These are phyloP conservation scores for Salvia rosmarinus DNA, from an alignment of 257 asterid genomes.

Conservation along the genomic window DNA sequence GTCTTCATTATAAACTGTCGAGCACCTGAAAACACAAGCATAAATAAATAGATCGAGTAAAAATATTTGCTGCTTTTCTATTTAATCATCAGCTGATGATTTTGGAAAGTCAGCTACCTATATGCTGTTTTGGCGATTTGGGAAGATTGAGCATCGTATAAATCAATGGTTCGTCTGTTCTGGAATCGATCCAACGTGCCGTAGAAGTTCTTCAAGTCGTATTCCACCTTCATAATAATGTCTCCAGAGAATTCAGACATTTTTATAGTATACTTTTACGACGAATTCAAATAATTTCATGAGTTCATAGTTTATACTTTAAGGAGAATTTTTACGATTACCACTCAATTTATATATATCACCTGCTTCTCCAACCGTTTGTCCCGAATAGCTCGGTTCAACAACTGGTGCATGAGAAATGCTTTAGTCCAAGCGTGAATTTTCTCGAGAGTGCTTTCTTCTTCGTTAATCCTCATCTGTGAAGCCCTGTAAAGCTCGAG, in stretches of 20 bases:
- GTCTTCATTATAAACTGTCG: constrained; percentile 32
- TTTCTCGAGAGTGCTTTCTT: constrained; percentile 31
- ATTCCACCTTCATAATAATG: constrained; percentile 29
- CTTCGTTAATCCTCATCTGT: constrained; percentile 18
- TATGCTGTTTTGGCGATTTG: constrained; percentile 35
- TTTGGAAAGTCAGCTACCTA: constrained; percentile 18
- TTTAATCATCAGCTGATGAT: neutral
- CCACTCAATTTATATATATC: neutral
- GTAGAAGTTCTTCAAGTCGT: constrained; percentile 37
- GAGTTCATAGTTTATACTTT: no score
- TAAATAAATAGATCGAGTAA: neutral
- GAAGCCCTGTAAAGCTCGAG: constrained; percentile 38
- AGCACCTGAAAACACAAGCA: constrained; percentile 20
- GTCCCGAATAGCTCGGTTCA: constrained; percentile 10
- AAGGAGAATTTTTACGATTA: no score
- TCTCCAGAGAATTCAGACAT: no score
- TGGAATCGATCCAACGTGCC: constrained; percentile 28
- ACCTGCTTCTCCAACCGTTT: constrained; percentile 37
- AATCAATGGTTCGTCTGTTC: constrained; percentile 28
- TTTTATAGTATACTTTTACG: no score
- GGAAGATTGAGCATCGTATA: constrained; percentile 15
- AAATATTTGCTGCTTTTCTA: neutral
- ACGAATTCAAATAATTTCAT: no score
- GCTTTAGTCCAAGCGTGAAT: constrained; percentile 39
- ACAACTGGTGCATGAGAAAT: constrained; percentile 33